Percentiles rank a stretch among this genome's conserved stretches.
Conservation (phyloP, 306 rosid species). For the Leucaena leucocephala region DNA sequence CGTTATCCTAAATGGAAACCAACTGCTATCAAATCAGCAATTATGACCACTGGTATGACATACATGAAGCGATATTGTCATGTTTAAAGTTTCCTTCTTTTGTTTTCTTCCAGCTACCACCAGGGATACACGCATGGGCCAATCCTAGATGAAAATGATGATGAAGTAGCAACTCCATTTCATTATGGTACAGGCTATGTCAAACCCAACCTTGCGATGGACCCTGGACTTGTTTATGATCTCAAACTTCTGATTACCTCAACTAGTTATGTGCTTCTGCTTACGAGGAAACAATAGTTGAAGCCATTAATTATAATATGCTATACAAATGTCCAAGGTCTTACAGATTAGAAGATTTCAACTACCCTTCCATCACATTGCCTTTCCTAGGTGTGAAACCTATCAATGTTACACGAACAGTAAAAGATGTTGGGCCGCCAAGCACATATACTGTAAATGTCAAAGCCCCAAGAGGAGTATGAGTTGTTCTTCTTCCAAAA, state of each 20-base stretch:
- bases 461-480: conserved; percentile 38
- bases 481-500: conserved; percentile 45
- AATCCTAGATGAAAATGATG: neutral
- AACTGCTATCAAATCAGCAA: conserved; percentile 63
- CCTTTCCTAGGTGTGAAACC: conserved; percentile 2
- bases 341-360: conserved; percentile 43
- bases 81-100: neutral
- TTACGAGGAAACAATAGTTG: neutral
- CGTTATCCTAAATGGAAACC: conserved; percentile 70
- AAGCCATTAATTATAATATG: neutral
- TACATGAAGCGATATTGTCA: neutral
- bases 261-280: neutral
- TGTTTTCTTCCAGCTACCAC: conserved; percentile 38
- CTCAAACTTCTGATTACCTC: neutral
- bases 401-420: conserved; percentile 37
- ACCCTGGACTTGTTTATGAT: conserved; percentile 5
- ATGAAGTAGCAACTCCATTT: neutral
- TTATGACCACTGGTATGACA: conserved; percentile 64
- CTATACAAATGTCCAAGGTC: neutral
- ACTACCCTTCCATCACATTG: no score
- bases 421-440: conserved; percentile 64
- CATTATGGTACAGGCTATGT: neutral
- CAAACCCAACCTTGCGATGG: neutral
- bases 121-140: neutral
- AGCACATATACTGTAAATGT: conserved; percentile 44